Conservation (phyloP, 345 rosid genomes). For the Sonneratia caseolaris region DNA sequence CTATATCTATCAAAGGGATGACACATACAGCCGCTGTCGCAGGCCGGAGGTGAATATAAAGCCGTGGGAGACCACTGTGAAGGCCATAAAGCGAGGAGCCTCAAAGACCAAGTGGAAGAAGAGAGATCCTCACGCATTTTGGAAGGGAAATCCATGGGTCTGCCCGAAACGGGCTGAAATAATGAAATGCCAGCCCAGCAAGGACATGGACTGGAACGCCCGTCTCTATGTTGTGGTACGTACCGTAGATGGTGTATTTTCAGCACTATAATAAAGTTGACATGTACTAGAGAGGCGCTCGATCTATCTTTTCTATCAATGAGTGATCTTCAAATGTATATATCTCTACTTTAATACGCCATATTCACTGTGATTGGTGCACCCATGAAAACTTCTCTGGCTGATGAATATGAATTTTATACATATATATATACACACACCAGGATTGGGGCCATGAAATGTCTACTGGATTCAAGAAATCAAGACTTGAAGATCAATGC, state of each 20-base stretch:
- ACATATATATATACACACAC: too few species aligned
- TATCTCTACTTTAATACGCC: too few species aligned
- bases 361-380: too few species aligned
- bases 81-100: conserved; percentile 18
- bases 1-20: too few species aligned
- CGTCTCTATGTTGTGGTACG: conserved; percentile 11
- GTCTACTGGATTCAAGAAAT: conserved; percentile 25
- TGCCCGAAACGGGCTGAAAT: conserved; percentile 19
- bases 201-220: conserved; percentile 23
- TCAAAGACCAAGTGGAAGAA: conserved; percentile 17
- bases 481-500: conserved; percentile 47
- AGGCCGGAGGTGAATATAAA: conserved; percentile 26
- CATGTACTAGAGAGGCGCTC: too few species aligned
- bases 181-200: conserved; percentile 18
- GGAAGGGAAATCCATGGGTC: conserved; percentile 32
- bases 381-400: too few species aligned
- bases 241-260: too few species aligned
- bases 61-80: conserved; percentile 22
- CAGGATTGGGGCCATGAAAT: conserved; percentile 31
- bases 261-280: too few species aligned
- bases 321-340: too few species aligned
- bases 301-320: too few species aligned
- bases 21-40: too few species aligned
- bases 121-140: conserved; percentile 28
- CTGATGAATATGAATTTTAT: too few species aligned